Conservation (phyloP, 2,329 filamentous ascomycete genomes). For the Alternaria dauci region DNA sequence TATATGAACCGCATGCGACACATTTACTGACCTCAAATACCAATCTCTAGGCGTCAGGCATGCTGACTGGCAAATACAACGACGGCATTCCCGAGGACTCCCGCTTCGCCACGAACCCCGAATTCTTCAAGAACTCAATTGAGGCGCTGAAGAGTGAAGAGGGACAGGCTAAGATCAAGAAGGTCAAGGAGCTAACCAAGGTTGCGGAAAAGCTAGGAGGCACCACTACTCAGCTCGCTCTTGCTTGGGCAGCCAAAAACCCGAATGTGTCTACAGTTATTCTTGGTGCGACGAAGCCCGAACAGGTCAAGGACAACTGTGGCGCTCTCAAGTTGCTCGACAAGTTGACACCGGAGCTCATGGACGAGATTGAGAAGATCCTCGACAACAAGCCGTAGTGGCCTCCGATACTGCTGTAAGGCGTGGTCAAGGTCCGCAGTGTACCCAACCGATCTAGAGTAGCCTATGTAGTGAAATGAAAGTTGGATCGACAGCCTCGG, state of each 20-base stretch:
- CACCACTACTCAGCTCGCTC: constrained; percentile 61
- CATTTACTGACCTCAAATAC: not conserved
- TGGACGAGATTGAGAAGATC: constrained; percentile 52
- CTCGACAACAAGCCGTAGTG: constrained; percentile 51
- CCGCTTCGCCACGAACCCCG: constrained; percentile 66
- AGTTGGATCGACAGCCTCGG: not conserved
- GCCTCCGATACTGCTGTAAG: constrained; percentile 3
- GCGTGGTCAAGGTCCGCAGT: not conserved
- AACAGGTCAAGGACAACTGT: constrained; percentile 61
- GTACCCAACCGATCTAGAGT: not conserved
- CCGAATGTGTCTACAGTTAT: constrained; percentile 66
- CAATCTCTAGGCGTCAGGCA: constrained; percentile 55
- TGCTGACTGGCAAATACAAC: constrained; percentile 71
- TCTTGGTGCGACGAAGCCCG: constrained; percentile 61
- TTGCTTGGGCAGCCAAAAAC: constrained; percentile 69
- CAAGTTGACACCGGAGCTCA: constrained; percentile 51
- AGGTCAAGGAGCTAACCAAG: constrained; percentile 64
- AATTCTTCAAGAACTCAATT: constrained; percentile 66
- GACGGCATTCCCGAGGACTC: constrained; percentile 68
- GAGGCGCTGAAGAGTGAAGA: constrained; percentile 60
- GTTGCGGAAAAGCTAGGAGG: constrained; percentile 60
- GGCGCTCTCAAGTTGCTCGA: constrained; percentile 55
- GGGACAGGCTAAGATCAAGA: constrained; percentile 63
- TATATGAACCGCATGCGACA: not conserved
- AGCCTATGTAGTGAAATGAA: not conserved